Conservation (phyloP, 768 basidiomycete species). For the Boletus insuetus region DNA sequence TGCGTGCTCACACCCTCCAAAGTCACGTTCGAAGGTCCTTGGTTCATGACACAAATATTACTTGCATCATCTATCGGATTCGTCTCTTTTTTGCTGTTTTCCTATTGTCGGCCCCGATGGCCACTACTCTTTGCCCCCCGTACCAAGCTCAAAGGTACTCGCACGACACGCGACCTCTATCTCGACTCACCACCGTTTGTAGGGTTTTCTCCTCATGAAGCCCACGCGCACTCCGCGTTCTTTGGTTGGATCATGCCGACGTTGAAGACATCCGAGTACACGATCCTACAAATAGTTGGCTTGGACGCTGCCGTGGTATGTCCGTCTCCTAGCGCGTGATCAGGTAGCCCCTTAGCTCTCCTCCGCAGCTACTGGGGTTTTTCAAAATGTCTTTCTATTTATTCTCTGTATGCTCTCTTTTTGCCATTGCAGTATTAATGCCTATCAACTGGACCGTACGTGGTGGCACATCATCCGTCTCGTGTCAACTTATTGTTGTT, state of each 20-base stretch:
- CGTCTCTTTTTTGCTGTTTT: slow-evolving; percentile 82
- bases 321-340: slow-evolving; percentile 10
- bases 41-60: slow-evolving; percentile 89
- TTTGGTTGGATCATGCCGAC: slow-evolving; percentile 98
- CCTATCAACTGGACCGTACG: slow-evolving; percentile 91
- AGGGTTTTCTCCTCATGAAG: slow-evolving; percentile 95
- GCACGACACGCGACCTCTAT: background rate
- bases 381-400: slow-evolving; percentile 94
- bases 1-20: slow-evolving; percentile 6
- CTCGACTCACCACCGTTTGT: slow-evolving; percentile 4
- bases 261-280: slow-evolving; percentile 84
- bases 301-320: slow-evolving; percentile 94
- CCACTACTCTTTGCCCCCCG: slow-evolving; percentile 88
- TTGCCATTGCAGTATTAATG: slow-evolving; percentile 85
- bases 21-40: slow-evolving; percentile 89
- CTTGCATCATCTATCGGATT: slow-evolving; percentile 79
- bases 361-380: slow-evolving; percentile 81
- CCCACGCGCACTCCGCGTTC: slow-evolving; percentile 80
- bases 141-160: slow-evolving; percentile 86
- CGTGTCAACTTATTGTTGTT: background rate
- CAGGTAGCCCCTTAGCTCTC: background rate
- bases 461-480: background rate
- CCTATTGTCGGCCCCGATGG: slow-evolving; percentile 84
- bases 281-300: slow-evolving; percentile 93
- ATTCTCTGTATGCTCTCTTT: slow-evolving; percentile 82